Evolutionary conservation across 2,329 filamentous ascomycete species (phyloP), one percentile per base, ranked within the genome.

Genomic region (Cercospora zeae-maydis): DNA sequence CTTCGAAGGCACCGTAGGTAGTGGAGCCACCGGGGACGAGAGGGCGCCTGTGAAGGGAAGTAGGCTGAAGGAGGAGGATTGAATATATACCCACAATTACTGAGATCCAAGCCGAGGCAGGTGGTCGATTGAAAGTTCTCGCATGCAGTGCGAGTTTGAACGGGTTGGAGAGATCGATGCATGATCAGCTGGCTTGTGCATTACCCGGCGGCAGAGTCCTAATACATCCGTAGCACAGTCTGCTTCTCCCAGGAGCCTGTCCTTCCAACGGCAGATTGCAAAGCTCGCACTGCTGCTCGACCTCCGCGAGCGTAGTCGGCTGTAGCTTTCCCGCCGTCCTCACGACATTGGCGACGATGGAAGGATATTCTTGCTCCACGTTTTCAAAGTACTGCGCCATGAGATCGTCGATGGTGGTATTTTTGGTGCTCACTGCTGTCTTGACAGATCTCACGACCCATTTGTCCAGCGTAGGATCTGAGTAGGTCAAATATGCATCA

Each of bases 261-360:
- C 74, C 75, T 21, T 74, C 65, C 8, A 92, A 79, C 34, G 85
- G 84, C 77, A 89, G 85, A 55, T 85, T 84, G 75, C 92, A 96
- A 8, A 93, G 75, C 34, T 83, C 82, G 71, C 92, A 96, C 53
- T 70, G 70, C 24, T 69, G 69, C 13, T 72, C 71, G 33, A 70
- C 63, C 64, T 70, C 72, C 73, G 49, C 67, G 73, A 19, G 70
- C 72, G 7, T 69, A 0, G 79, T 74, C 27, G 85, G 78, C 51
- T 87, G 81, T 42, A 98, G 82, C 77, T 96, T 96, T 57, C 87
- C 88, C n/a, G 90, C 88, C 34, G 93, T 99, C 66, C 92, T 86
- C 4, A 97, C 93, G 9, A 99, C 95, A 74, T 99, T 99, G 33
- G 93, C 89, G 68, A 99, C 93, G 61, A 98, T 92, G 60, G 90